Evolutionary conservation across 495 filamentous ascomycete species (phyloP).

Genomic region (Lophiotrema nucula): DNA sequence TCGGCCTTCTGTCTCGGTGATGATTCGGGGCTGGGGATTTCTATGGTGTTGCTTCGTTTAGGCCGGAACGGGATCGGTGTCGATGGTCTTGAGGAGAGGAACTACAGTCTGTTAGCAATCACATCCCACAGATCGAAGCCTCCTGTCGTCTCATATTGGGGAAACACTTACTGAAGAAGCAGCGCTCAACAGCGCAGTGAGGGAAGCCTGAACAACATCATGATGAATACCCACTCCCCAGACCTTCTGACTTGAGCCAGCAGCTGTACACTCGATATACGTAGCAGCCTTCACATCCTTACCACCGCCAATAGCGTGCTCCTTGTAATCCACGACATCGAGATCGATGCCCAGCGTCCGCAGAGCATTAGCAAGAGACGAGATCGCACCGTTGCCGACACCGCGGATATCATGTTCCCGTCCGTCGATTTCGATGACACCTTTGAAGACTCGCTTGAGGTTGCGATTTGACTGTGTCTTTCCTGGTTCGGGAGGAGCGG

Average conservation of each 20-base stretch:
- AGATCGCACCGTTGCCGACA: slow-evolving; percentile 85
- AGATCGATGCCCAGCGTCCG: slow-evolving; percentile 79
- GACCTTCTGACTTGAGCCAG: slow-evolving; percentile 67
- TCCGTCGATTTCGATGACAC: slow-evolving; percentile 81
- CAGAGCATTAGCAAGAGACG: slow-evolving; percentile 80
- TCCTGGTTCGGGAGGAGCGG: slow-evolving; percentile 62
- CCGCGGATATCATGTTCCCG: slow-evolving; percentile 75
- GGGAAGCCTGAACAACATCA: slow-evolving; percentile 87
- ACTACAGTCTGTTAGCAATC: slow-evolving; percentile 45
- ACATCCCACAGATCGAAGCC: too few relatives aligned
- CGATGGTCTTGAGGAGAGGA: slow-evolving; percentile 54
- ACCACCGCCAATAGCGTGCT: slow-evolving; percentile 83
- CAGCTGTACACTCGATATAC: slow-evolving; percentile 84
- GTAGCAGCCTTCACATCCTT: slow-evolving; percentile 84
- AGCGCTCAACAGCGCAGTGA: slow-evolving; percentile 84
- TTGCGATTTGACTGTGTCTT: slow-evolving; percentile 73
- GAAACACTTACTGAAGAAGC: slow-evolving; percentile 74
- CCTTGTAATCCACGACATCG: slow-evolving; percentile 93
- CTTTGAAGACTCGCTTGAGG: slow-evolving; percentile 79
- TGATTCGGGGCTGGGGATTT: slow-evolving; percentile 30
- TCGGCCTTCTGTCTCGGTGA: neutral
- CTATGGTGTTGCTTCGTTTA: slow-evolving; percentile 38
- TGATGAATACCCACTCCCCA: slow-evolving; percentile 97
- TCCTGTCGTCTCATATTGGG: neutral
- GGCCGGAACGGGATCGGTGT: slow-evolving; percentile 55